Evolutionary conservation across 1,284 basidiomycete genomes (phyloP), one percentile per base, ranked within the genome.

Genomic region (Veloporphyrellus conicus): DNA sequence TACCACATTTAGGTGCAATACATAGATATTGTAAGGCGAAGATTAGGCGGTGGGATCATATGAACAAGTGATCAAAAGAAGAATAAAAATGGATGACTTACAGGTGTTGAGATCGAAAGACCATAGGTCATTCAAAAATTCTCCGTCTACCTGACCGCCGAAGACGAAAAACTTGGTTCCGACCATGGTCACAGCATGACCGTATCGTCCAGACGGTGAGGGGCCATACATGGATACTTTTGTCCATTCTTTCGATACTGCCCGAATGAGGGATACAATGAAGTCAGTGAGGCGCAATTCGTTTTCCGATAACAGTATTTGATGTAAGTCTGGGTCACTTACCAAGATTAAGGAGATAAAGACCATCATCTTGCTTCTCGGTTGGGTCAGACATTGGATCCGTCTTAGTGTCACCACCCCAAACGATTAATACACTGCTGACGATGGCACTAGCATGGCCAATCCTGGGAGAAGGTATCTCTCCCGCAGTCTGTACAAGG

Each of bases 101-200:
- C 93, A 71, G 54, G 92, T 90, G 62, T 91, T 92, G 53, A 99
- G 79, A 72, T 99, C 95, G 66, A 99, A 99, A 27, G 84, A 80
- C 93, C 94, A 98, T 31, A 99, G 70, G 68, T 99, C 96, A 65
- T 95, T 93, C 67, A 97, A 76, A 67, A 97, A 99, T 60, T 91
- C 82, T 25, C 90, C 90, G 54, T 94, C 90, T n/a, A 93, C 92
- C 68, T 99, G 95, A 28, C 96, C 96, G 54, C 96, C 96, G 64
- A 97, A 98, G 34, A 99, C 80, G 64, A 91, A 91, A 71, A 99
- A 96, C 63, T 82, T 87, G 54, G 89, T 90, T 41, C 88, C 92
- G 50, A 87, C 78, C 85, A 99, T 94, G 23, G 90, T 84, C 18
- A 94, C 93, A 6, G 94, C 88, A 70, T 99, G 96, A 1, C 96